phyloP scores from a whole-genome alignment of 2,329 filamentous ascomycete species.

The Teratosphaeria viscida region DNA sequence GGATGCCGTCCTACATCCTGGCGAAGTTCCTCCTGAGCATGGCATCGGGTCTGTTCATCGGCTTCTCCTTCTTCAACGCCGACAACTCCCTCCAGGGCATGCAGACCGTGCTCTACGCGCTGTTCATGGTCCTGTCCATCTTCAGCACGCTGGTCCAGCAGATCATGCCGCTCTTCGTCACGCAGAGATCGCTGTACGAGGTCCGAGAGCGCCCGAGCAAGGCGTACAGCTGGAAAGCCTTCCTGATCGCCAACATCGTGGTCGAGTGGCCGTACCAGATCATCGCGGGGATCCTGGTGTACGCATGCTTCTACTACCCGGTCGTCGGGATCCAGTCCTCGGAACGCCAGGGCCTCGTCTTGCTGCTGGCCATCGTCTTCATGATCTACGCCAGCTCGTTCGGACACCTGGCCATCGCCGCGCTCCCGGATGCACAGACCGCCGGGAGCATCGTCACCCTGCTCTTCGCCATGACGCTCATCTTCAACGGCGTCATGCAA shows the following conservation, averaged over 20 bases:
- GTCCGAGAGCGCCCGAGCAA: conserved; percentile 54
- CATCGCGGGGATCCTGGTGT: conserved; percentile 53
- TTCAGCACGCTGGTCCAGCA: conserved; percentile 42
- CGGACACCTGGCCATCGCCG: conserved; percentile 62
- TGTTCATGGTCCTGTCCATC: conserved; percentile 37
- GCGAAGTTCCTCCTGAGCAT: conserved; percentile 50
- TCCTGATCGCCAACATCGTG: conserved; percentile 60
- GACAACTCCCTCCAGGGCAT: conserved; percentile 30
- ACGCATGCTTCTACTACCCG: conserved; percentile 56
- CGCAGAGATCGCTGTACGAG: conserved; percentile 49
- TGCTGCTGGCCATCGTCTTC: conserved; percentile 55
- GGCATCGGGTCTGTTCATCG: conserved; percentile 39
- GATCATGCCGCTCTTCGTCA: conserved; percentile 50
- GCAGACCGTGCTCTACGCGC: conserved; percentile 38
- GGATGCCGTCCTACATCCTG: conserved; percentile 37
- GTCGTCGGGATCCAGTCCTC: conserved; percentile 31
- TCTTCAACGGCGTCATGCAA: conserved; percentile 50
- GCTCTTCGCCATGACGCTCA: conserved; percentile 37
- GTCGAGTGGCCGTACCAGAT: conserved; percentile 61
- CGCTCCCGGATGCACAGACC: conserved; percentile 57
- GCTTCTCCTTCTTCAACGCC: conserved; percentile 35
- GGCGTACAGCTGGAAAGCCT: conserved; percentile 64
- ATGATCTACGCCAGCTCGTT: conserved; percentile 64
- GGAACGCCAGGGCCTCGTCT: conserved; percentile 53
- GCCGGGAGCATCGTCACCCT: conserved; percentile 49